Base-by-base conservation (phyloP, 306 rosid genomes). In the Begonia fuchsioides region DNA sequence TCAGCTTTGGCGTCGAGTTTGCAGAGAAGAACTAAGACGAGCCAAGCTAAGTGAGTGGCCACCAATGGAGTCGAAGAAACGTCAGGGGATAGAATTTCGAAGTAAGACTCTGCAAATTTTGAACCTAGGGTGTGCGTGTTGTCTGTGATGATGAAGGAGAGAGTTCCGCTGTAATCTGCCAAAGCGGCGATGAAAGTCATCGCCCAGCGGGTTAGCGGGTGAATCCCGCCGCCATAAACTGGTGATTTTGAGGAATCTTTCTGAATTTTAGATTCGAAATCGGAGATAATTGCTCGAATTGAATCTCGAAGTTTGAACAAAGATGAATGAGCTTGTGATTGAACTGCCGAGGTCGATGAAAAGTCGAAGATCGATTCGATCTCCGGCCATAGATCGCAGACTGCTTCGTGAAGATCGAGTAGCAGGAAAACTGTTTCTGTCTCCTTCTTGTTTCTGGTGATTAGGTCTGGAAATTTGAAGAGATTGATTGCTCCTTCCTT, bases 1-100 rank as follows among this genome's bases (percentile, higher is more conserved):
- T 60, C 65, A 17, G 77, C 80, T 64, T 73, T 73, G 44, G 20
- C 39, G 38, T 77, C 77, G 2, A 73, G 72, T 54, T 77, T 77
- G 63, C 85, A 67, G 18, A 77, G 9, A 26, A 77, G 85, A 62
- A 64, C 77, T 20, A 73, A 49, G 40, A 73, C 52, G 43, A 77
- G 74, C 72, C 80, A 70, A 18, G 77, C 75, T n/a, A 73, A 35
- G 44, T 67, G 69, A 43, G 66, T 49, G 3, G 75, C 55, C 4
- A 39, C 62, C 12, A 68, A 49, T 13, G 59, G 53, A 5, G 75
- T 49, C 2, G 71, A 13, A 2, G 50, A 44, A 13, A 64, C 72
- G 6, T 18, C 59, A 2, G 62, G 10, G 50, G 50, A 45, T 9
- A 45, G 38, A 26, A 18, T 62, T 47, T 58, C 67, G n/a, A 59